phyloP scores from a whole-genome alignment of 2,329 filamentous ascomycete species.

The Pseudocercospora cruenta region DNA sequence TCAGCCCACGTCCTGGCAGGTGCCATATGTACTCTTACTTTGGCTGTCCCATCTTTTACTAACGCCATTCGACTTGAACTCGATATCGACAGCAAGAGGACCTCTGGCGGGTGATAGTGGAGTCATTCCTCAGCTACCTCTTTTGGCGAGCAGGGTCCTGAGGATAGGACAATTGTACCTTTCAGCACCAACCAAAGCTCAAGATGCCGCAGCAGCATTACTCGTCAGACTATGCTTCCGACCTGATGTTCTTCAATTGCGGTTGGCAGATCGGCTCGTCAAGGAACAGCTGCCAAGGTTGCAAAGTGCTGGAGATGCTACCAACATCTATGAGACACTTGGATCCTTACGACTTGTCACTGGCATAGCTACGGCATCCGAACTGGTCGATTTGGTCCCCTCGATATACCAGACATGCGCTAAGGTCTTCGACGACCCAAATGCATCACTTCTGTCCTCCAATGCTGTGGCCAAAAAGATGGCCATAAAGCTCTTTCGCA shows the following conservation, averaged over 20 bases:
- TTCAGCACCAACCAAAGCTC: conserved; percentile 77
- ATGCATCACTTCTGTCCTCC: conserved; percentile 61
- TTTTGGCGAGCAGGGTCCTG: conserved; percentile 71
- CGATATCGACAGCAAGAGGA: conserved; percentile 66
- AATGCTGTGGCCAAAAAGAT: conserved; percentile 82
- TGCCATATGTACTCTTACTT: conserved; percentile 81
- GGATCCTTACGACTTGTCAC: conserved; percentile 80
- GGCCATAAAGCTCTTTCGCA: conserved; percentile 81
- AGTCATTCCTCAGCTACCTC: conserved; percentile 66
- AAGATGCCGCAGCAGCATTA: conserved; percentile 81
- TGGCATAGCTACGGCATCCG: conserved; percentile 70
- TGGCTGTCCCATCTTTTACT: conserved; percentile 66
- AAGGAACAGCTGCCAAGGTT: conserved; percentile 71
- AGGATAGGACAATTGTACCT: conserved; percentile 73
- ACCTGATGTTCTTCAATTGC: conserved; percentile 81
- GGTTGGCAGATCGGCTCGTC: conserved; percentile 69
- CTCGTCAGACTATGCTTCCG: conserved; percentile 81
- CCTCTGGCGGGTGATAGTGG: conserved; percentile 57
- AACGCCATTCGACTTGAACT: conserved; percentile 86
- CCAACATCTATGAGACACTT: conserved; percentile 70
- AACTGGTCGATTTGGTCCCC: conserved; percentile 69
- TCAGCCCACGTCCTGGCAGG: conserved; percentile 66
- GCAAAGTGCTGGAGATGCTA: neutral
- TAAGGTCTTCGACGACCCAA: conserved; percentile 58
- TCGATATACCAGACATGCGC: conserved; percentile 69